Conservation (phyloP, 78 protist genomes). For the Anaeramoeba flamelloides region DNA sequence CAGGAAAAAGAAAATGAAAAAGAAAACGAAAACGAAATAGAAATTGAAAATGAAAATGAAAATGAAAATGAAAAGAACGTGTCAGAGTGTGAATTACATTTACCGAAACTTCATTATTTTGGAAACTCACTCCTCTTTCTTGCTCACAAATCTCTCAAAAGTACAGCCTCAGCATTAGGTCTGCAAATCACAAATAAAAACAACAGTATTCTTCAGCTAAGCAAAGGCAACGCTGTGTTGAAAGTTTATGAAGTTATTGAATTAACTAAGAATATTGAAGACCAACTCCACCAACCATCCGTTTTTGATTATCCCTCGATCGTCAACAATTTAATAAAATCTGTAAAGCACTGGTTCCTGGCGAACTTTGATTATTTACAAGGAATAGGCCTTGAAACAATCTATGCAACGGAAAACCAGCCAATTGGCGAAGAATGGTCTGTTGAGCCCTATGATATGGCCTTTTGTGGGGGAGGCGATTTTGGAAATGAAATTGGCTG, state of each 20-base stretch:
- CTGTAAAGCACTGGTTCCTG: background rate
- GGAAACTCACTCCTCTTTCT: background rate
- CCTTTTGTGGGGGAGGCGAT: background rate
- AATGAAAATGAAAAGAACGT: background rate
- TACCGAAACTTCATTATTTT: background rate
- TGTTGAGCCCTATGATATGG: background rate
- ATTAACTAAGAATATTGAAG: background rate
- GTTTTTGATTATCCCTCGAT: background rate
- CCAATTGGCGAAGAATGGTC: background rate
- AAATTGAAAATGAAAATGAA: slow-evolving; percentile 1
- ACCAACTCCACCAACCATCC: background rate
- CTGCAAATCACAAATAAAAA: background rate
- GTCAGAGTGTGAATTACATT: background rate
- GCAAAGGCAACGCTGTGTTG: background rate
- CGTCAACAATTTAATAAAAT: background rate
- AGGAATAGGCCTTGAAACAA: background rate
- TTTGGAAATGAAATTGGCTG: background rate
- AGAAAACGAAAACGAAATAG: background rate
- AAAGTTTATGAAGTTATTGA: background rate
- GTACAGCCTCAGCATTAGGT: background rate
- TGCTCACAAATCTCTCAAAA: background rate
- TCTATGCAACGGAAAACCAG: background rate
- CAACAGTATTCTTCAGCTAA: background rate
- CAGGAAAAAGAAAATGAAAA: background rate
- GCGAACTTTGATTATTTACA: background rate